These are phyloP conservation scores for Monilinia aucupariae DNA, from an alignment of 2,329 filamentous ascomycete genomes.

Conservation along the genomic window DNA sequence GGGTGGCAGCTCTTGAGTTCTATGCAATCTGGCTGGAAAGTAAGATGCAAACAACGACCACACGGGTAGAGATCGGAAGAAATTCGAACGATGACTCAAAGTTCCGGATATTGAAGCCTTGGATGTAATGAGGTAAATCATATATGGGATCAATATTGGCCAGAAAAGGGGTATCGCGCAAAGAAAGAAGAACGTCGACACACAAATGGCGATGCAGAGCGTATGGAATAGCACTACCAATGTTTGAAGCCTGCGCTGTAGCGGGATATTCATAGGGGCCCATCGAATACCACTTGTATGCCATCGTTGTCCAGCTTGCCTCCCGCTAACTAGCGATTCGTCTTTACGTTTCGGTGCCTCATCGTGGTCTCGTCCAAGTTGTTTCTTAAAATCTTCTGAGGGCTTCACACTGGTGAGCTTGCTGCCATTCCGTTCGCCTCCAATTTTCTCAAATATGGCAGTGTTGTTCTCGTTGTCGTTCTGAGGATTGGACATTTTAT, in stretches of 20 bases:
- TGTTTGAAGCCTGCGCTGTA: slow-evolving; percentile 69
- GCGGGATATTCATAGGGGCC: slow-evolving; percentile 71
- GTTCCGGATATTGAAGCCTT: slow-evolving; percentile 70
- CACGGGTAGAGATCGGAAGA: slow-evolving; percentile 64
- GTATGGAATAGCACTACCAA: slow-evolving; percentile 71
- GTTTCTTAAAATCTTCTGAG: slow-evolving; percentile 22
- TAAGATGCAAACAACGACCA: slow-evolving; percentile 92
- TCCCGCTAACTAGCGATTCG: slow-evolving; percentile 30
- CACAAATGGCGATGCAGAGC: slow-evolving; percentile 61
- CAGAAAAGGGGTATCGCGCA: slow-evolving; percentile 89
- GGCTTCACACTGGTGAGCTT: slow-evolving; percentile 31
- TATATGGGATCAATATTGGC: slow-evolving; percentile 71
- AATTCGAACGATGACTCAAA: slow-evolving; percentile 67
- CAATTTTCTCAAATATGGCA: slow-evolving; percentile 27
- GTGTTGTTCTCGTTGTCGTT: slow-evolving; percentile 18
- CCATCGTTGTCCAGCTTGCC: slow-evolving; percentile 35
- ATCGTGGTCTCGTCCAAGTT: slow-evolving; percentile 17
- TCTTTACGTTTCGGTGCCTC: slow-evolving; percentile 23
- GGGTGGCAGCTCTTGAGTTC: slow-evolving; percentile 70
- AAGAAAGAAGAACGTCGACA: slow-evolving; percentile 82
- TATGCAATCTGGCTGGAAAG: slow-evolving; percentile 84
- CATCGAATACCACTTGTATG: slow-evolving; percentile 60
- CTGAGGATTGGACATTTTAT: slow-evolving; percentile 1
- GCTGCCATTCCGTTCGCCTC: slow-evolving; percentile 22
- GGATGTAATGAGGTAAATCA: slow-evolving; percentile 78